Base-by-base conservation (phyloP, 2,329 filamentous ascomycete genomes). In the Sporothrix curviconia region DNA sequence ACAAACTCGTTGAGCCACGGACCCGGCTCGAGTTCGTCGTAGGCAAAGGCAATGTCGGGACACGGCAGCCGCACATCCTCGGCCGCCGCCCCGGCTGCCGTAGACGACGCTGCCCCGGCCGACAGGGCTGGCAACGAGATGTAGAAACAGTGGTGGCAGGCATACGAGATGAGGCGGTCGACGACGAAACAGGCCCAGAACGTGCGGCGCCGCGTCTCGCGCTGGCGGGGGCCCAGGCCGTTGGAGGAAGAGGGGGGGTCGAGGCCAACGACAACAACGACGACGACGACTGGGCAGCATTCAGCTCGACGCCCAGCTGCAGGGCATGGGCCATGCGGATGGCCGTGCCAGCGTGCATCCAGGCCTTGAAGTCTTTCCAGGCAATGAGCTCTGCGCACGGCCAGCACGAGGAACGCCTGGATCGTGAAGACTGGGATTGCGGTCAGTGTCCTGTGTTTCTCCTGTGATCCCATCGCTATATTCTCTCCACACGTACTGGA, bases 311-410 rank as follows among this genome's bases (percentile, higher is more conserved):
- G n/a, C 52, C 39, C 11, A 66, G 58, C 8, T 63, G 64, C 60
- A 65, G 64, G 14, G 65, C 63, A 30, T 66, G 58, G 4, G 64
- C 64, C 64, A 66, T 65, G 22, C 64, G 58, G 22, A 66, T 64
- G 1, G 57, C 57, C n/a, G 43, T 37, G 15, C 57, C 57, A 9
- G 52, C 46, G 24, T 52, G 36, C 52, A 59, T 43, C 52, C 53
- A 59, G 3, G 57, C 53, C 32, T 36, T 19, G 30, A 46, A 46
- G 24, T 55, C 53, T 17, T 37, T 44, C 53, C 53, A 55, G 3
- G 40, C 53, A 9, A 55, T 30, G 3, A 55, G 40, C 32, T 47
- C 42, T n/a, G 32, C 25, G 24, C 9, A 51, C 14, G 14, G 47
- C 47, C 17, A 51, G 19, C 19, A 51, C 34, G 7, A 51, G 14